Conservation (phyloP, 257 asterid species). For the Gentiana straminea region DNA sequence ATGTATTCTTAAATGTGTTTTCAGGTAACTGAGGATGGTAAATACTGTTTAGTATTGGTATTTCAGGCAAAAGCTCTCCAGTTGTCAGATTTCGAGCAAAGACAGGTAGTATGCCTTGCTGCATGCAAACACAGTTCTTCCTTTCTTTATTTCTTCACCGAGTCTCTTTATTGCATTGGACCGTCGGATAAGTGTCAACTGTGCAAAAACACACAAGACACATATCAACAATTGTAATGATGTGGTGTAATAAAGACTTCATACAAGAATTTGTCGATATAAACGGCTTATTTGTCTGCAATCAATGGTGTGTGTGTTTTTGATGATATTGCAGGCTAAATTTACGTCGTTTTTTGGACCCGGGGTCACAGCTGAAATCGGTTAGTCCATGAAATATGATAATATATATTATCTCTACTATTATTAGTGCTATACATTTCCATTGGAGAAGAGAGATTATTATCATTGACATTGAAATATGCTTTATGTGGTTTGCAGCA, state of each 20-base stretch:
- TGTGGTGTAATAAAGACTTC: no score
- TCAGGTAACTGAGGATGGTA: constrained; percentile 77
- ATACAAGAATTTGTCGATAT: no score
- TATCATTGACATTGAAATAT: not conserved
- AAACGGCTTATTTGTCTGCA: no score
- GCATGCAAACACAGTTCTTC: no score
- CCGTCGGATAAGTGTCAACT: no score
- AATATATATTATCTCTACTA: no score
- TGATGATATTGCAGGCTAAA: constrained; percentile 42
- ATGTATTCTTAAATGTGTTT: constrained; percentile 6
- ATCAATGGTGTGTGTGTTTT: no score
- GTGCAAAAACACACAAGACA: no score
- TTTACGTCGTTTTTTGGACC: constrained; percentile 96
- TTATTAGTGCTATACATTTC: not conserved
- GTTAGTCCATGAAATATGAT: constrained; percentile 27
- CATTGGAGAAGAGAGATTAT: not conserved
- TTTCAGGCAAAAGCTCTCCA: constrained; percentile 79
- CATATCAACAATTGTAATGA: no score
- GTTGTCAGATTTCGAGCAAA: constrained; percentile 64
- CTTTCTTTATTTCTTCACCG: no score
- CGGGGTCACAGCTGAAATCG: constrained; percentile 83
- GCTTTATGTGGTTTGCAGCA: constrained; percentile 39
- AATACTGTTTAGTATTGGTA: constrained; percentile 59
- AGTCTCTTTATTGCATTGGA: no score
- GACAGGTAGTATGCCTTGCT: constrained; percentile 42